These are phyloP conservation scores for Spinellus fusiger DNA, from an alignment of 192 early-diverging fungal genomes.

Conservation along the genomic window DNA sequence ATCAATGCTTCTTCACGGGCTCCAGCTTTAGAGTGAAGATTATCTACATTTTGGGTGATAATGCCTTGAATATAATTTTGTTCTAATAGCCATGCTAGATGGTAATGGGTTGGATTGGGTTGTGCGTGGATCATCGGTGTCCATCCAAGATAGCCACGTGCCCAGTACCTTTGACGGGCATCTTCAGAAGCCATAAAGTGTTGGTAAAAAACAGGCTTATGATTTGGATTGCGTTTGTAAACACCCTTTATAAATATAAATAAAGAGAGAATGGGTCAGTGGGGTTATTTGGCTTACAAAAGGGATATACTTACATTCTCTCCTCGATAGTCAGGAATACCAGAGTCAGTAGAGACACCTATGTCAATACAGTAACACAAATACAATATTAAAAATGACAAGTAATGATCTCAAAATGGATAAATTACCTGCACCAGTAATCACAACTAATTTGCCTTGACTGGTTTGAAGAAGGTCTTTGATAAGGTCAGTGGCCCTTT, in stretches of 20 bases:
- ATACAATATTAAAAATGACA: background rate
- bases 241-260: slow-evolving; percentile 36
- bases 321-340: slow-evolving; percentile 86
- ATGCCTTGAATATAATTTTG: slow-evolving; percentile 45
- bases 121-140: slow-evolving; percentile 56
- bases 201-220: slow-evolving; percentile 82
- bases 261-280: background rate
- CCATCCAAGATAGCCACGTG: slow-evolving; percentile 81
- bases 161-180: slow-evolving; percentile 86
- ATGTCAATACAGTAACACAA: slow-evolving; percentile 4
- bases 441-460: slow-evolving; percentile 29
- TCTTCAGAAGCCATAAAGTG: slow-evolving; percentile 53
- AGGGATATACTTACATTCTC: slow-evolving; percentile 17
- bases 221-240: slow-evolving; percentile 65
- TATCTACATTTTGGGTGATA: slow-evolving; percentile 94
- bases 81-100: slow-evolving; percentile 43
- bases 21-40: slow-evolving; percentile 63
- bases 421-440: slow-evolving; percentile 46
- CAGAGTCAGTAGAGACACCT: slow-evolving; percentile 58
- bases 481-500: slow-evolving; percentile 22
- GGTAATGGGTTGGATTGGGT: slow-evolving; percentile 71
- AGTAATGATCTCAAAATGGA: background rate
- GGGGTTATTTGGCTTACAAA: background rate
- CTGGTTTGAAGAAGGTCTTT: slow-evolving; percentile 30
- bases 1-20: slow-evolving; percentile 40